Conservation (phyloP, 345 rosid genomes). For the Bretschneidera sinensis region DNA sequence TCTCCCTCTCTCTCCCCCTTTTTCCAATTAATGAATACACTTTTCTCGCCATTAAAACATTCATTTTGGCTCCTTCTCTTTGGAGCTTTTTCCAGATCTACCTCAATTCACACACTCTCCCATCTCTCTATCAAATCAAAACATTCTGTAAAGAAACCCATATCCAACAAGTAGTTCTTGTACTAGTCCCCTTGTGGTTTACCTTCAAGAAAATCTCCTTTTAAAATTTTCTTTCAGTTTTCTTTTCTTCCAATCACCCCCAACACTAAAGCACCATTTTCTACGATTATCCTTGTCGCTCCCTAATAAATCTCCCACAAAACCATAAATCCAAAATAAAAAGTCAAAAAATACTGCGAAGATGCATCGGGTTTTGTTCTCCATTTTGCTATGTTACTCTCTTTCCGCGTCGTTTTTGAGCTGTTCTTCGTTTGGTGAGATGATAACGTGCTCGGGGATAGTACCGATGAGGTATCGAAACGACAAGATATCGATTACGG, state of each 20-base stretch:
- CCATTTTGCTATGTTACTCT: conserved; percentile 18
- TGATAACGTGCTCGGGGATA: conserved; percentile 71
- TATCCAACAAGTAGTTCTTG: not conserved
- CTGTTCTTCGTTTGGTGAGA: conserved; percentile 23
- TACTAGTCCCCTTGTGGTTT: not conserved
- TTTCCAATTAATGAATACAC: not conserved
- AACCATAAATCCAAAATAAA: too few species aligned
- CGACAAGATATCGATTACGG: conserved; percentile 71
- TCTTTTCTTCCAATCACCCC: not conserved
- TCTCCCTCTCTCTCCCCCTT: too few species aligned
- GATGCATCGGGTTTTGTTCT: conserved; percentile 31
- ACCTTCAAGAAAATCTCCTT: not conserved
- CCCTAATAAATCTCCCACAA: too few species aligned
- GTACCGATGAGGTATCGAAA: conserved; percentile 62
- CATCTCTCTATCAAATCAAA: not conserved
- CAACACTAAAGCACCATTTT: not conserved
- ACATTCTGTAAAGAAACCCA: not conserved
- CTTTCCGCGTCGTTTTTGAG: conserved; percentile 14
- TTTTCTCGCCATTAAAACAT: not conserved
- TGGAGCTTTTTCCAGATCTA: conserved; percentile 4
- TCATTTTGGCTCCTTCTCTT: not conserved
- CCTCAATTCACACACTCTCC: not conserved
- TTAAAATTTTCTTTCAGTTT: not conserved
- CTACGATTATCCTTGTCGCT: not conserved
- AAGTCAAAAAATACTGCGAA: not conserved